Evolutionary conservation across 139 green algal species (phyloP).

Genomic region (Auxenochlorella pyrenoidosa): DNA sequence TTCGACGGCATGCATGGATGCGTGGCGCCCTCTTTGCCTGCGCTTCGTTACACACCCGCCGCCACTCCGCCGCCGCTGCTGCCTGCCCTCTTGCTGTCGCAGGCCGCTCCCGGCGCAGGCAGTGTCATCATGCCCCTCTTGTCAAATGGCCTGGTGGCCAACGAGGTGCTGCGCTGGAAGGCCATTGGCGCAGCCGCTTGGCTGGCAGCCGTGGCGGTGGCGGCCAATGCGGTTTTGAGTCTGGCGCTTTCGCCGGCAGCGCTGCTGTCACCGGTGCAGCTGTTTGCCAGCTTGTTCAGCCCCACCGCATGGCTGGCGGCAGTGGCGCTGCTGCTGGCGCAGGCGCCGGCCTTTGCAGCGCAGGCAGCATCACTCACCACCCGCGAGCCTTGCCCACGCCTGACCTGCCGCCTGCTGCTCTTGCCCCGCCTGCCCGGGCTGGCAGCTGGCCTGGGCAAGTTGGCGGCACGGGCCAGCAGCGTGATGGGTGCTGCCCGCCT

Average conservation of each 20-base stretch:
- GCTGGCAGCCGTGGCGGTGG: not conserved
- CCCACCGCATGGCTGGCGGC: not conserved
- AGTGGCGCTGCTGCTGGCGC: not conserved
- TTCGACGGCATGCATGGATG: too few relatives aligned
- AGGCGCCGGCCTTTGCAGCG: conserved; percentile 10
- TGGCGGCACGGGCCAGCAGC: conserved; percentile 7
- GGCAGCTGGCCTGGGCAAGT: not conserved
- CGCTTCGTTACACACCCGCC: not conserved
- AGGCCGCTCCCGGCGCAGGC: too few relatives aligned
- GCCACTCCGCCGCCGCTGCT: not conserved
- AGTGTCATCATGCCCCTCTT: not conserved
- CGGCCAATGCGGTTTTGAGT: not conserved
- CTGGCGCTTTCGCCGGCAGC: not conserved
- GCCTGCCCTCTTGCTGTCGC: not conserved
- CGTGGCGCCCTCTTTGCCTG: too few relatives aligned
- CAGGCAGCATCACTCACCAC: not conserved
- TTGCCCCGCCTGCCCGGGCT: not conserved
- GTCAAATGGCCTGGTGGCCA: not conserved
- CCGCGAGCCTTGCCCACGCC: not conserved
- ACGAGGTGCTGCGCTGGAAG: conserved; percentile 37
- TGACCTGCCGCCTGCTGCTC: not conserved
- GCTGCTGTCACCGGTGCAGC: not conserved
- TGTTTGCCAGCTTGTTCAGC: conserved; percentile 10
- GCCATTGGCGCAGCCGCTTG: conserved; percentile 23
- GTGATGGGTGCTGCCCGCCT: not conserved